Base-by-base conservation (phyloP, 371 early-diverging fungal genomes). In the Paraphysoderma sedebokerense region DNA sequence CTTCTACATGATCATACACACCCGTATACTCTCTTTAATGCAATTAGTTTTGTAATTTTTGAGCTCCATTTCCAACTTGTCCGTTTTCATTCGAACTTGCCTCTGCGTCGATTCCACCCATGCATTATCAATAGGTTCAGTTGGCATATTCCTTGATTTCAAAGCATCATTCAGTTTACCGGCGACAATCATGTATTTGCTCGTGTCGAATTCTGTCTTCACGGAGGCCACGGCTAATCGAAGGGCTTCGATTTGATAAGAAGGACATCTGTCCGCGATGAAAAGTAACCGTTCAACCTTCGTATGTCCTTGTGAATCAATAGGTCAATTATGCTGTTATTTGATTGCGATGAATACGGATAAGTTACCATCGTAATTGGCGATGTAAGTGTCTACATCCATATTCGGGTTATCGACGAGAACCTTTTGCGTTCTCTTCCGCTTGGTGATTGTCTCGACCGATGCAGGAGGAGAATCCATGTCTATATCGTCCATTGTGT, bases 11-110 rank as follows among this genome's bases (percentile, higher is more conserved):
- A 15, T 12, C 12, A 8, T 6, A 46, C 70, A 44, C 67, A 85
- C 87, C 52, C 89, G 60, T 34, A 86, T 84, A 53, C 74, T 74
- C 60, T 88, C 89, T 59, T 83, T 88, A 51, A 77, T 72, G 38
- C 74, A 53, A 47, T 77, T 82, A 32, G 57, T 63, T 49, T 81
- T 80, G 57, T 79, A 82, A 32, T 53, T 66, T 57, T 77, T 82
- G 31, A 88, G 60, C 53, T 85, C 82, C 12, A 57, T 56, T 40
- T 88, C 85, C 32, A 88, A 60, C 50, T 59, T 61, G 12, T 85
- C 83, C 6, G 67, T 49, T 31, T 58, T 60, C 15, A 54, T 47
- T 39, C 76, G 69, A 19, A 58, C 68, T 27, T 47, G 49, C 23
- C 56, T 58, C 20, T 56, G 52, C n/a, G 79, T 70, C 9, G 50